A percentile compares a stretch with the other conserved stretches of the same genome.
Conservation (phyloP, 1,284 basidiomycete genomes). For the Leccinum subfulvum region DNA sequence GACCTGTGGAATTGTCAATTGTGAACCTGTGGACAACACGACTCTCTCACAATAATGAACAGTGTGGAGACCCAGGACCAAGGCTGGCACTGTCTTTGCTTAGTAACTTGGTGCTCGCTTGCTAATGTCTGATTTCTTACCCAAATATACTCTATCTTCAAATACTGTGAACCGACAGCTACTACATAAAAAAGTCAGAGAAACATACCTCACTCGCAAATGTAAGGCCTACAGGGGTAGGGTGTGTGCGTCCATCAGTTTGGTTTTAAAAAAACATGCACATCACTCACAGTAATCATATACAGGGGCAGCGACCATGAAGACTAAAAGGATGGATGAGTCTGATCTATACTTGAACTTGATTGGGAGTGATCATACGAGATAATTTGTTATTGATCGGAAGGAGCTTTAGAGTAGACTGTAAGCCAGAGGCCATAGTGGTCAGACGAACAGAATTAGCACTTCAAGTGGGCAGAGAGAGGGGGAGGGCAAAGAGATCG, state of each 20-base stretch:
- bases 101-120: neutral
- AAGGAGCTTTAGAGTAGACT: neutral
- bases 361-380: neutral
- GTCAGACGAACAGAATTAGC: neutral
- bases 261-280: neutral
- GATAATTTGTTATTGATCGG: neutral
- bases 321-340: neutral
- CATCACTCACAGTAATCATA: neutral
- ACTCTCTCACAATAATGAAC: neutral
- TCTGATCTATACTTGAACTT: neutral
- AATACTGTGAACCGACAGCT: neutral
- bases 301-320: neutral
- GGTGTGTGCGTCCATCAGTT: neutral
- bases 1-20: neutral
- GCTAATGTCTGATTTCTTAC: neutral
- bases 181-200: neutral
- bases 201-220: neutral
- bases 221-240: neutral
- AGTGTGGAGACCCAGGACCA: conserved; percentile 4
- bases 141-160: conserved; percentile 1
- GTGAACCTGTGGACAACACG: neutral
- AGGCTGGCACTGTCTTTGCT: neutral
- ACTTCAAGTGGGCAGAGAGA: neutral
- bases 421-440: neutral
- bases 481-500: neutral